A percentile compares a stretch with the other conserved stretches of the same genome.
These are phyloP conservation scores for Solanum chilense DNA, from an alignment of 257 asterid genomes.

Conservation along the genomic window DNA sequence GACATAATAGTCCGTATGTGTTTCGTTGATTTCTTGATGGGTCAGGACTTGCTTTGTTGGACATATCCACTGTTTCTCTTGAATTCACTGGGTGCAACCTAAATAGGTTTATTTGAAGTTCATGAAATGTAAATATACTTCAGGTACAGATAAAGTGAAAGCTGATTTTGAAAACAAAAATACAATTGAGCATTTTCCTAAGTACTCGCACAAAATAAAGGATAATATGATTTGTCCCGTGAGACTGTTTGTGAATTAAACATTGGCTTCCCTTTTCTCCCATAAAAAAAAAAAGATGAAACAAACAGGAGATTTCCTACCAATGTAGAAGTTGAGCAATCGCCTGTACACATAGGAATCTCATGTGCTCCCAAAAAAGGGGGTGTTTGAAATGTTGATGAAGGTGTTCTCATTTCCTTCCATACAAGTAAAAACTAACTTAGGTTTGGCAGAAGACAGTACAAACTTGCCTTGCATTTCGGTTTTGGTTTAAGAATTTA, in stretches of 20 bases:
- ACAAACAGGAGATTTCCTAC: not conserved
- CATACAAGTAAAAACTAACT: not conserved
- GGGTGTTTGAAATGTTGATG: not conserved
- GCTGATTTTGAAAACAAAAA: not conserved
- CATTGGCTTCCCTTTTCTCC: not conserved
- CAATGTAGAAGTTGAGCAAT: not conserved
- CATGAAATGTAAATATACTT: not conserved
- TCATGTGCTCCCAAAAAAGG: not conserved
- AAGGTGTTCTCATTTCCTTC: not conserved
- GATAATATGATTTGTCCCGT: not conserved
- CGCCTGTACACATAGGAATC: not conserved
- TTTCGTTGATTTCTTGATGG: not conserved
- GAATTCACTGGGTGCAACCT: not conserved
- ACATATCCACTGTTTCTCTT: not conserved
- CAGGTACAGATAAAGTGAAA: not conserved
- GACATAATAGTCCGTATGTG: not conserved
- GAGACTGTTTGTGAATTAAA: not conserved
- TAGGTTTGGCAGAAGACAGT: not conserved
- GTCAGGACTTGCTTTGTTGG: not conserved
- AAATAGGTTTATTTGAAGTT: not conserved
- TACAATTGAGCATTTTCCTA: not conserved
- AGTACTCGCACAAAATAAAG: not conserved
- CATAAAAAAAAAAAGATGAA: not conserved
- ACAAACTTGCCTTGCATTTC: not conserved
- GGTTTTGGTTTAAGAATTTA: not conserved